A percentile compares a stretch with the other conserved stretches of the same genome.
Evolutionary conservation across 805 yeast species (phyloP).

Genomic region (Lipomyces oligophaga): DNA sequence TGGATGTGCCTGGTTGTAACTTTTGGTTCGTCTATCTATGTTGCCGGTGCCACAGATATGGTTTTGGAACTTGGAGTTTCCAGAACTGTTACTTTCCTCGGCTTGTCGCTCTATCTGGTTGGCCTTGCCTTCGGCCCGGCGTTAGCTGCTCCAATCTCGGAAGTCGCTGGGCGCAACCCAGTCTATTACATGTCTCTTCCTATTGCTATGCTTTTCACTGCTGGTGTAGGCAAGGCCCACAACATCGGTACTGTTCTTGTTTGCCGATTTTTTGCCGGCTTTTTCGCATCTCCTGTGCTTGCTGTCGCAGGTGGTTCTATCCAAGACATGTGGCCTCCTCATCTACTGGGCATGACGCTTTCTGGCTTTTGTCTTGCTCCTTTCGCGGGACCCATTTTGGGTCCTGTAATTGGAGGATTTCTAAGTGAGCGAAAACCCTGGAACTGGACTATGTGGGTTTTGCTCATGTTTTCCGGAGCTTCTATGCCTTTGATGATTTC

Average conservation of each 20-base stretch:
- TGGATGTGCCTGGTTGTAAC: slow-evolving; percentile 39
- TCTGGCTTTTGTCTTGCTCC: slow-evolving; percentile 67
- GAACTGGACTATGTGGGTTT: slow-evolving; percentile 71
- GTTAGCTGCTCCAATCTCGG: slow-evolving; percentile 60
- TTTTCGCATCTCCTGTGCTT: slow-evolving; percentile 75
- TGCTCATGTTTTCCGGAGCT: slow-evolving; percentile 60
- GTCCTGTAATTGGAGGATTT: slow-evolving; percentile 49
- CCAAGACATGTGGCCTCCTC: slow-evolving; percentile 66
- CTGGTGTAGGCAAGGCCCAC: slow-evolving; percentile 42
- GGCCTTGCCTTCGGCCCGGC: slow-evolving; percentile 51
- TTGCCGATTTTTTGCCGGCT: slow-evolving; percentile 70
- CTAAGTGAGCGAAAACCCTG: slow-evolving; percentile 49
- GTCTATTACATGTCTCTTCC: slow-evolving; percentile 50
- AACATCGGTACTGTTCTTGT: slow-evolving; percentile 61
- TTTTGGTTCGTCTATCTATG: slow-evolving; percentile 70
- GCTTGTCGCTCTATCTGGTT: slow-evolving; percentile 52
- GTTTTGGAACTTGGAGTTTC: slow-evolving; percentile 48
- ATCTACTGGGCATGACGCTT: slow-evolving; percentile 65
- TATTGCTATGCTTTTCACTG: slow-evolving; percentile 29
- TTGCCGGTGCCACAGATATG: slow-evolving; percentile 59
- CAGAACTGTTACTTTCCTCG: slow-evolving; percentile 60
- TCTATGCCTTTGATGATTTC: slow-evolving; percentile 47
- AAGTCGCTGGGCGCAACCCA: slow-evolving; percentile 58
- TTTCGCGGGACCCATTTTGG: slow-evolving; percentile 52
- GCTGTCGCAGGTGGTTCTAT: slow-evolving; percentile 86